These are phyloP conservation scores for Pisolithus marmoratus DNA, from an alignment of 768 basidiomycete species.

Conservation along the genomic window DNA sequence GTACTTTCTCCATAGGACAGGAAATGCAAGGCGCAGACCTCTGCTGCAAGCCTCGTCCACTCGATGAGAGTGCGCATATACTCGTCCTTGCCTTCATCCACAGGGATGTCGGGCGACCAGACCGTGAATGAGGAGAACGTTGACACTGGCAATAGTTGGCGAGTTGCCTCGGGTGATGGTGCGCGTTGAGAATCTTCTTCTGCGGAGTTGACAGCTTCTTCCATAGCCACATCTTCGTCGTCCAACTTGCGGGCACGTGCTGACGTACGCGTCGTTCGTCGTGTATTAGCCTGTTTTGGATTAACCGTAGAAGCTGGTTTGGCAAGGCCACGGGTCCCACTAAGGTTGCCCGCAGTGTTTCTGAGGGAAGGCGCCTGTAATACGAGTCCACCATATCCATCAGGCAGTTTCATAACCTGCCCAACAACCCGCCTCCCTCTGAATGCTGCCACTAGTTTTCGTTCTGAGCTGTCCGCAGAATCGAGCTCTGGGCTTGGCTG, in stretches of 20 bases:
- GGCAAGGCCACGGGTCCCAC: not conserved
- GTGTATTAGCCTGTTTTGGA: slow-evolving; percentile 10
- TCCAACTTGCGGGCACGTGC: slow-evolving; percentile 25
- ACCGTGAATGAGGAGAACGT: slow-evolving; percentile 65
- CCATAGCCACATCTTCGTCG: slow-evolving; percentile 24
- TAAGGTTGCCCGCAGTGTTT: slow-evolving; percentile 13
- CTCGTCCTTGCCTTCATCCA: slow-evolving; percentile 67
- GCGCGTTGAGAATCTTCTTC: slow-evolving; percentile 15
- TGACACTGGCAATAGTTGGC: slow-evolving; percentile 41
- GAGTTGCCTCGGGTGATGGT: slow-evolving; percentile 12
- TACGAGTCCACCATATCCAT: slow-evolving; percentile 64
- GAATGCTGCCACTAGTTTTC: slow-evolving; percentile 54
- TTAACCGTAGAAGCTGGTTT: slow-evolving; percentile 3
- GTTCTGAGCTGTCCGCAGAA: not conserved
- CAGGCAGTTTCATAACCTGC: slow-evolving; percentile 51
- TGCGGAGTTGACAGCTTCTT: slow-evolving; percentile 11
- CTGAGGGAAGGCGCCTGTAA: slow-evolving; percentile 31
- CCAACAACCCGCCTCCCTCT: slow-evolving; percentile 74
- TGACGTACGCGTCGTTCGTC: slow-evolving; percentile 6
- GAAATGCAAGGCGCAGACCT: slow-evolving; percentile 35
- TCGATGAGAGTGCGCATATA: slow-evolving; percentile 64
- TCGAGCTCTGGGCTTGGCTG: not conserved
- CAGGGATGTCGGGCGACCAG: slow-evolving; percentile 69
- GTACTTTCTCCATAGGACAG: not conserved
- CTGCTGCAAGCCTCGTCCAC: slow-evolving; percentile 60